These are phyloP conservation scores for Oryza meyeriana DNA, from an alignment of 176 grass and related monocot genomes.

Conservation along the genomic window DNA sequence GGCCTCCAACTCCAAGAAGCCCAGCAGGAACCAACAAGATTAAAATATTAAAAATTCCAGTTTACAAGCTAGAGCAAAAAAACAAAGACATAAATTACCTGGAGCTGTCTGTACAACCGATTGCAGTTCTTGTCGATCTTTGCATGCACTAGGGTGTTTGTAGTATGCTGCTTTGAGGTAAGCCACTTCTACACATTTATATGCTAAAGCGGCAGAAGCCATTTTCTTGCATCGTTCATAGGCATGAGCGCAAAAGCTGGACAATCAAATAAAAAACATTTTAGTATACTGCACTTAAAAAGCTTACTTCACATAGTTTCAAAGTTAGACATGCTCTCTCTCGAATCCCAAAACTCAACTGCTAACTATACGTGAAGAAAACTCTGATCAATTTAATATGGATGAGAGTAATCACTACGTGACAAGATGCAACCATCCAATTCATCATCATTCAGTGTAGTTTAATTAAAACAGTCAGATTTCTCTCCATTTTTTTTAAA, in stretches of 20 bases:
- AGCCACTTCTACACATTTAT: slow-evolving; percentile 89
- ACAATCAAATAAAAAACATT: slow-evolving; percentile 29
- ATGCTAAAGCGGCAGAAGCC: slow-evolving; percentile 80
- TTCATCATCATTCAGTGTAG: not conserved
- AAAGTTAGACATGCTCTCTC: slow-evolving; percentile 8
- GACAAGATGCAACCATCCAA: not conserved
- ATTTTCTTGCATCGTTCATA: slow-evolving; percentile 70
- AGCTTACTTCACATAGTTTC: not conserved
- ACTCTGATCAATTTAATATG: slow-evolving; percentile 9
- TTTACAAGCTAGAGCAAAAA: slow-evolving; percentile 1
- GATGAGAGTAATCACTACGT: not conserved
- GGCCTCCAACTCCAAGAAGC: not conserved
- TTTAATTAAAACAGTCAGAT: not conserved
- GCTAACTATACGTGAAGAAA: not conserved
- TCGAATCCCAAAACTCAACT: not conserved
- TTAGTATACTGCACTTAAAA: slow-evolving; percentile 22
- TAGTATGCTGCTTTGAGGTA: slow-evolving; percentile 80
- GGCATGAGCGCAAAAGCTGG: slow-evolving; percentile 75
- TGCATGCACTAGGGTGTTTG: slow-evolving; percentile 61
- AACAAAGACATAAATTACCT: slow-evolving; percentile 42
- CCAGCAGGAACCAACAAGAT: not conserved
- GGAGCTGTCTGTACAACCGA: slow-evolving; percentile 46
- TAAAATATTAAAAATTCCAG: slow-evolving; percentile 6
- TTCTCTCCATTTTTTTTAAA: too few species aligned
- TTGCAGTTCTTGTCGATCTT: slow-evolving; percentile 68